Base-by-base conservation (phyloP, 2,329 filamentous ascomycete genomes). In the Monilinia vaccinii-corymbosi region DNA sequence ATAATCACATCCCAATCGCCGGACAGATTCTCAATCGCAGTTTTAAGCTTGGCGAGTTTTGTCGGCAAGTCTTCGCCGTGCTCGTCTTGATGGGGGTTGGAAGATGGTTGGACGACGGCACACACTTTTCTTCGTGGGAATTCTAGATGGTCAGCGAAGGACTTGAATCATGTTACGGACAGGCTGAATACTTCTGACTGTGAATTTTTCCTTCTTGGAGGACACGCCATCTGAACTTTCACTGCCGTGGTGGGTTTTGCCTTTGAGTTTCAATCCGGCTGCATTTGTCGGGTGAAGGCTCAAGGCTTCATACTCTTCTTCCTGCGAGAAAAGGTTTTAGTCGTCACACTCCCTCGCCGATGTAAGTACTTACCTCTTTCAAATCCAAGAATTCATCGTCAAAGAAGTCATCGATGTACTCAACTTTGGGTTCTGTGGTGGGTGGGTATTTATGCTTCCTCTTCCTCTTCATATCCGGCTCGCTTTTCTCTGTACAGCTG, bases 241-340 rank as follows among this genome's bases (percentile, higher is more conserved):
- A 1, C 28, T 21, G 8, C 31, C 14, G 1, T 11, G 2, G 8
- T n/a, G n/a, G 23, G 16, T 9, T 3, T 5, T 31, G 10, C 6
- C 2, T 40, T 11, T 11, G 2, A 14, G 1, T 0, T 13, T 14
- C 13, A 10, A 14, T 40, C 16, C 3, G 2, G 0, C 23, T 9
- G 10, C 3, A 4, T 9, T 5, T 13, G 10, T 52, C 34, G 23
- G 4, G 10, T n/a, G 5, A 40, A n/a, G 11, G 3, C 16, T 2
- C 45, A 18, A 40, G 3, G 16, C 11, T 40, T 13, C 1, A 21
- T 7, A 6, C 16, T 31, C 1, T 42, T 7, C 13, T 21, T 21
- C 4, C 36, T 42, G 11, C 10, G 42, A 31, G 1, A 11, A 32
- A 16, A 7, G 2, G 3, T 44, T 38, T 42, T 23, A 16, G 18